Percentiles rank a stretch among this genome's conserved stretches.
Conservation (phyloP, 176 grass and related monocot species). For the Lolium multiflorum region DNA sequence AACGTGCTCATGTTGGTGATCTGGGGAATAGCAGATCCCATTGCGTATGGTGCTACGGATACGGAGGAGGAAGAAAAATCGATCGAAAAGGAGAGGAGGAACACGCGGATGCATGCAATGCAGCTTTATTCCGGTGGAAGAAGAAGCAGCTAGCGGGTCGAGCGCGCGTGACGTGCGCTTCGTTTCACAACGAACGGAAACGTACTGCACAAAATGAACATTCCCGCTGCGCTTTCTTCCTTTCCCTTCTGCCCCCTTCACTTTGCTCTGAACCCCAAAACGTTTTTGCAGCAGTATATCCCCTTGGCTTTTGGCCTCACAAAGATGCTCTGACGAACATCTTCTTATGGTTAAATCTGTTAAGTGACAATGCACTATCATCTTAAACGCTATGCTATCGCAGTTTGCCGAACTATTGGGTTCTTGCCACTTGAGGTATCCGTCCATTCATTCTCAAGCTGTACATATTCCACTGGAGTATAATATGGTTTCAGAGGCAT, state of each 20-base stretch:
- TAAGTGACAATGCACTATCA: too few relatives aligned
- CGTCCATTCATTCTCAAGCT: not conserved
- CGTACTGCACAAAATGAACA: slow-evolving; percentile 27
- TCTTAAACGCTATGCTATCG: not conserved
- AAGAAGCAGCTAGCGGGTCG: not conserved
- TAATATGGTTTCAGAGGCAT: not conserved
- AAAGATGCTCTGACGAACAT: not conserved
- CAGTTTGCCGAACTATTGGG: not conserved
- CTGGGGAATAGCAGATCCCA: slow-evolving; percentile 3
- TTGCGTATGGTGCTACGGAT: not conserved
- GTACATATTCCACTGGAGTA: not conserved
- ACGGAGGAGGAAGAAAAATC: not conserved
- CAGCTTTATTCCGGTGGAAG: slow-evolving; percentile 33
- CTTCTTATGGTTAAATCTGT: not conserved
- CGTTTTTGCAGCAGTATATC: slow-evolving; percentile 44
- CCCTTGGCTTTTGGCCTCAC: slow-evolving; percentile 21
- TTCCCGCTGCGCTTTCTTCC: not conserved
- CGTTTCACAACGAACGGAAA: slow-evolving; percentile 46
- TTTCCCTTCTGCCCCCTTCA: not conserved
- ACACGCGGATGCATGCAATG: not conserved
- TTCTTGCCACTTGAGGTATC: slow-evolving; percentile 23
- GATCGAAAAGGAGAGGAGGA: not conserved
- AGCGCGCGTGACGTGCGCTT: slow-evolving; percentile 49
- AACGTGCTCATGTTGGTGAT: slow-evolving; percentile 45
- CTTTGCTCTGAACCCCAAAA: slow-evolving; percentile 34